Base-by-base conservation (phyloP, 2,329 filamentous ascomycete genomes). In the Zasmidium angulare region DNA sequence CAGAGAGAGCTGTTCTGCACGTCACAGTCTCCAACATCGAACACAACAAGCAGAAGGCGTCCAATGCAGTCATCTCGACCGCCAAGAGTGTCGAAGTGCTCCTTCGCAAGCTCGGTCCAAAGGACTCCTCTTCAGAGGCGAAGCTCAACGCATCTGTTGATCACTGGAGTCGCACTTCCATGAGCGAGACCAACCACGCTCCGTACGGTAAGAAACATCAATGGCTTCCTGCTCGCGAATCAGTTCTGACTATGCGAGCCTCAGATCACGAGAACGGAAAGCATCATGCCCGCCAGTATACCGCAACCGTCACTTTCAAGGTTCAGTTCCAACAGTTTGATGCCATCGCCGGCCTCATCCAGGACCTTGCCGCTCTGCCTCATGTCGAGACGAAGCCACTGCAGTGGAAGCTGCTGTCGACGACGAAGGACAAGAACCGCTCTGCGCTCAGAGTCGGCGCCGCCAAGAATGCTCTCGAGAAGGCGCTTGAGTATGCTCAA, bases 91-190 rank as follows among this genome's bases (percentile, higher is more conserved):
- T 61, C 2, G 55, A 61, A 31, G 47, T 31, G 7, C 14, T 61
- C 21, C 55, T 58, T n/a, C 56, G 29, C 24, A 49, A 58, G 20
- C 51, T 59, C 21, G 46, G 20, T 43, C 51, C 56, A 4, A 43
- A 59, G 46, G 22, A 9, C 46, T 50, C 40, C 22, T 54, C 56
- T 23, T 7, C 31, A n/a, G 51, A 54, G 26, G 50, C 51, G 19
- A 53, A 53, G 49, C 36, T 46, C n/a, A 7, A 12, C 3, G 58
- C 58, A 4, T 14, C 43, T 2, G 46, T 58, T 21, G 59, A 61
- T 29, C 47, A 51, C 51, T 58, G 55, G 59, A 61, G 29, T n/a
- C 50, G 59, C 1, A 61, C 59, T 7, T 61, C 59, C 2, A 22
- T 61, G n/a, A 56, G 26, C 6, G 59, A 61, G 29, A 61, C 17